A percentile compares a stretch with the other conserved stretches of the same genome.
Evolutionary conservation across 768 basidiomycete species (phyloP).

Genomic region (Xerocomellus dryophilus): DNA sequence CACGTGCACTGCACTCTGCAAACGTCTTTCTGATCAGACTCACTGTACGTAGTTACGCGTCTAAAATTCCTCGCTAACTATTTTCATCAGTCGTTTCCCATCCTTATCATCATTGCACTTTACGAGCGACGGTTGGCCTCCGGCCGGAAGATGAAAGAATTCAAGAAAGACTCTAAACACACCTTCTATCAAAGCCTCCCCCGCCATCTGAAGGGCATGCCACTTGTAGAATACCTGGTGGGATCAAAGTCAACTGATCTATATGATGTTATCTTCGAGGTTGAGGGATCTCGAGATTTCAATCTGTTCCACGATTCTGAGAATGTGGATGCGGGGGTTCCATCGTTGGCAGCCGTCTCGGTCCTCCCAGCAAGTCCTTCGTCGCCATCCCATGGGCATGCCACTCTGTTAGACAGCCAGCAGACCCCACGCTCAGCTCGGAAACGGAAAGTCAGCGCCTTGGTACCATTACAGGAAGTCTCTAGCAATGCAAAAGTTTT

Average conservation of each 20-base stretch:
- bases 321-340: slow-evolving; percentile 32
- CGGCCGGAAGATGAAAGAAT: slow-evolving; percentile 49
- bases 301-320: slow-evolving; percentile 53
- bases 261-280: slow-evolving; percentile 78
- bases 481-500: slow-evolving; percentile 31
- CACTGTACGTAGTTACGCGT: slow-evolving; percentile 48
- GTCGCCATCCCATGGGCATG: slow-evolving; percentile 1
- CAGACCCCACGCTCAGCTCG: slow-evolving; percentile 9
- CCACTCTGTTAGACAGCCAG: slow-evolving; percentile 8
- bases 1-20: slow-evolving; percentile 72
- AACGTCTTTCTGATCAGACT: slow-evolving; percentile 86
- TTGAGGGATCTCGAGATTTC: slow-evolving; percentile 48
- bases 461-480: slow-evolving; percentile 28
- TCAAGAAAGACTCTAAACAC: slow-evolving; percentile 50
- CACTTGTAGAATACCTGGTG: slow-evolving; percentile 72
- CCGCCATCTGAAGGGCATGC: slow-evolving; percentile 68
- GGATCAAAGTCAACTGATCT: slow-evolving; percentile 64
- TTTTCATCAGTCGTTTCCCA: slow-evolving; percentile 60
- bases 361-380: slow-evolving; percentile 6
- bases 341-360: slow-evolving; percentile 12
- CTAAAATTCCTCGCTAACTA: not conserved
- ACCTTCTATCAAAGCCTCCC: slow-evolving; percentile 63
- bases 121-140: slow-evolving; percentile 73
- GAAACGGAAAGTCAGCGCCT: slow-evolving; percentile 27
- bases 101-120: slow-evolving; percentile 67